Conservation (phyloP, 2,329 filamentous ascomycete genomes). For the Fusarium torreyae region DNA sequence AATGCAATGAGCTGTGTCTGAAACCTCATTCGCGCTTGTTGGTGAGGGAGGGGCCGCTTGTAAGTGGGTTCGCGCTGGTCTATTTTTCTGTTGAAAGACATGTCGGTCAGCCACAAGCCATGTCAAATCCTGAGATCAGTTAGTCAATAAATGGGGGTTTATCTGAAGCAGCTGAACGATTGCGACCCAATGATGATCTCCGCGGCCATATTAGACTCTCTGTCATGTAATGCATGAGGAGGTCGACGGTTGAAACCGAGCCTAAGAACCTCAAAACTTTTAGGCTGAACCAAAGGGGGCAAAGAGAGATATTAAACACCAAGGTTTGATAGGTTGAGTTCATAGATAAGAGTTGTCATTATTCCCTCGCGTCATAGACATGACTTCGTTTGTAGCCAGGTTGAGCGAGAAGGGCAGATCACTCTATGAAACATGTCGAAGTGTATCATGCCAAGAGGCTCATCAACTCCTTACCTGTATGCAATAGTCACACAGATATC, state of each 20-base stretch:
- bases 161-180: slow-evolving; percentile 25
- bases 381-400: slow-evolving; percentile 6
- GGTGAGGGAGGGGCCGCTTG: slow-evolving; percentile 39
- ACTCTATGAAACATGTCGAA: slow-evolving; percentile 3
- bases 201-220: slow-evolving; percentile 20
- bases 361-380: slow-evolving; percentile 42
- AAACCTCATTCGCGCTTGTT: slow-evolving; percentile 31
- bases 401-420: slow-evolving; percentile 1
- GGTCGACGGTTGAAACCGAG: slow-evolving; percentile 23
- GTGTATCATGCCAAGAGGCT: slow-evolving; percentile 33
- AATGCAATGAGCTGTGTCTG: slow-evolving; percentile 45
- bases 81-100: slow-evolving; percentile 40
- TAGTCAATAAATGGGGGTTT: slow-evolving; percentile 36
- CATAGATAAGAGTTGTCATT: slow-evolving; percentile 27
- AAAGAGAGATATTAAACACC: slow-evolving; percentile 2
- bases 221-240: slow-evolving; percentile 3
- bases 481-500: slow-evolving; percentile 36
- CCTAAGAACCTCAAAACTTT: slow-evolving; percentile 7
- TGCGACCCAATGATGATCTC: slow-evolving; percentile 22
- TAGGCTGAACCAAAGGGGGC: slow-evolving; percentile 23
- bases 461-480: slow-evolving; percentile 33
- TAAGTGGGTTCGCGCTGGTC: slow-evolving; percentile 25
- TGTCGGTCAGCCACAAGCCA: slow-evolving; percentile 38
- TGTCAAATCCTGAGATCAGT: slow-evolving; percentile 24
- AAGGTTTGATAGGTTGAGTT: slow-evolving; percentile 14